Base-by-base conservation (phyloP, 2,329 filamentous ascomycete genomes). In the Ramularia collo-cygni region DNA sequence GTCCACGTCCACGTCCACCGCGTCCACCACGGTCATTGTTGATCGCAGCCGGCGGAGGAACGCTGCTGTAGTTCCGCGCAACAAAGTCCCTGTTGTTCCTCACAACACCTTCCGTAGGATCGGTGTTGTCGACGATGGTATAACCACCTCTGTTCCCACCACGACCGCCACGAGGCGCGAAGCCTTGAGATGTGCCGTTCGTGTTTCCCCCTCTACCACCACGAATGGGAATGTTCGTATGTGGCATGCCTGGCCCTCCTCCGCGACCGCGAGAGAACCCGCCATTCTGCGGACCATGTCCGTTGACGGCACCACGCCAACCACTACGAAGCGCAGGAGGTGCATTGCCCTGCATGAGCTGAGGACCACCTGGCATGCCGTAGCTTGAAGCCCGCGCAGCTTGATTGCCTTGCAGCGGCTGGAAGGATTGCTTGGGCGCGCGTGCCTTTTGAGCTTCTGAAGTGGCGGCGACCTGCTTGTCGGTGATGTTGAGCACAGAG, bases 401-500 rank as follows among this genome's bases (percentile, higher is more conserved):
- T 19, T 53, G 48, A n/a, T 47, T 50, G n/a, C 52, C 48, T 16
- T 52, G 42, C 7, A 59, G 46, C 2, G 57, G 56, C 4, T 47
- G 43, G 40, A 47, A 52, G 5, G 52, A 45, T 35, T 49, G 46
- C 31, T 45, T 31, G 3, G 55, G 54, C 21, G 51, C 51, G 12
- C 56, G 51, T 4, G 50, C 54, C 37, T 52, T 56, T 12, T 50
- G 55, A 4, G 59, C 59, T 36, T 66, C 28, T 57, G 63, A 50
- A 65, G 75, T 74, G 44, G 67, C 81, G 29, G 94, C 71, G 14
- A 95, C 75, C 66, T 98, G 92, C 53, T 77, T 82, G 57, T 89
- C 73, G 1, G 81, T 82, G 41, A 94, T 70, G 65, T 98, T 98
- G 24, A 98, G 74, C 2, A 96, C 88, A 1, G 85, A 84, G n/a